Base-by-base conservation (phyloP, 139 green algal genomes). In the Yamagishiella unicocca region DNA sequence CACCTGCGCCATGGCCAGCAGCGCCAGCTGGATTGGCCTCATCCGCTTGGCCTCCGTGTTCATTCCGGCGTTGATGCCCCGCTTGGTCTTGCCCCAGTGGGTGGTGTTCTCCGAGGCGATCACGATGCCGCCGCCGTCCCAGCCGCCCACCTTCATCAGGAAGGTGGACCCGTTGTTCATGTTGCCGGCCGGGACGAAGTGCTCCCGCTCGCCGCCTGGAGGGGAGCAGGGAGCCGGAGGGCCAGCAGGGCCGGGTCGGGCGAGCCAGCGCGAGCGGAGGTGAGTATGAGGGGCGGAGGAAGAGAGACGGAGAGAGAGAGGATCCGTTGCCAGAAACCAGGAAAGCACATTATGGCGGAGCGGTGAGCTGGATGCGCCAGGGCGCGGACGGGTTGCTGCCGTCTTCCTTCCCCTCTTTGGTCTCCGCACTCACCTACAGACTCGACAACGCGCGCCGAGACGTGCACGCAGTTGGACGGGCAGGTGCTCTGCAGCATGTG, bases 1-100 rank as follows among this genome's bases (percentile, higher is more conserved):
- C 78, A 85, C 78, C 78, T 86, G 80, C 64, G 81, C 45, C 43
- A 93, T 82, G 35, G 38, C 31, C 42, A 93, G 35, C 33, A 91
- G 66, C 29, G 90, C 86, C 38, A 81, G 82, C 86, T 93, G 90
- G 1, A 93, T 70, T n/a, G 90, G 90, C 43, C 70, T 24, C 75
- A 93, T 84, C n/a, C 87, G 82, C 55, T 37, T 38, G 1, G 90
- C 86, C 9, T 35, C 64, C 10, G 61, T 90, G 83, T 89, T 88
- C 24, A 89, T 45, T 74, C 71, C 66, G 43, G 68, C 46, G 58
- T 77, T 17, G 37, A 66, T 35, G 33, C 81, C 66, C 31, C 22
- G n/a, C 66, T 67, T 67, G 64, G 10, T 54, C 81, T 87, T 87
- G 62, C 24, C 24, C 81, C 81, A 87, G n/a, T 33, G 45, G 1